Percentiles rank a stretch among this genome's conserved stretches.
Evolutionary conservation across 768 basidiomycete species (phyloP).

Genomic region (Podaxis pistillaris): DNA sequence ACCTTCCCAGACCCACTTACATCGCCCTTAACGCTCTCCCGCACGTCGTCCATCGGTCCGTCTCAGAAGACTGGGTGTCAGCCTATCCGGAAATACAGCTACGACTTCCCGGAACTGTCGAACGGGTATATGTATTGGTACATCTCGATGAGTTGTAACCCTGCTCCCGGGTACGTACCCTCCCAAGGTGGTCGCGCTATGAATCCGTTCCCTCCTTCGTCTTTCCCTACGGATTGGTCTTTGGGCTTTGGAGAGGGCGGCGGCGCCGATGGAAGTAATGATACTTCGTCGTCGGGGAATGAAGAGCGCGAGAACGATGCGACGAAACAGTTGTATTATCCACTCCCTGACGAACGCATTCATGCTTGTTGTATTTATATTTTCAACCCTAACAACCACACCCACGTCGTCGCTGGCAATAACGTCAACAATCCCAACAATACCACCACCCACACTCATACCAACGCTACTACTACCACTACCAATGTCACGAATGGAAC

Average conservation of each 20-base stretch:
- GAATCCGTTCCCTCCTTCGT: slow-evolving; percentile 11
- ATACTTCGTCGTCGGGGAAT: slow-evolving; percentile 40
- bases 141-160: slow-evolving; percentile 53
- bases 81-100: slow-evolving; percentile 36
- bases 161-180: slow-evolving; percentile 42
- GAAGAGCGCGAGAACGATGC: slow-evolving; percentile 32
- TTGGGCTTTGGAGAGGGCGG: neutral
- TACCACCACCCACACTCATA: slow-evolving; percentile 3
- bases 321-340: slow-evolving; percentile 39
- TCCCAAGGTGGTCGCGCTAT: slow-evolving; percentile 20
- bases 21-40: neutral
- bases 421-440: neutral
- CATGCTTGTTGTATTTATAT: slow-evolving; percentile 50
- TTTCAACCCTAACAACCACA: slow-evolving; percentile 33
- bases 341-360: slow-evolving; percentile 46
- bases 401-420: slow-evolving; percentile 7
- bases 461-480: neutral
- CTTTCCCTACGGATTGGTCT: slow-evolving; percentile 6
- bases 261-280: slow-evolving; percentile 31
- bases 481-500: neutral
- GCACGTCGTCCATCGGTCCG: neutral
- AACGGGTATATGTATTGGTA: slow-evolving; percentile 51
- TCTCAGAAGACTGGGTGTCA: slow-evolving; percentile 15
- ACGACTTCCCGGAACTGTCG: slow-evolving; percentile 42
- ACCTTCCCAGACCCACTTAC: slow-evolving; percentile 39